A percentile compares a stretch with the other conserved stretches of the same genome.
Evolutionary conservation across 192 early-diverging fungal species (phyloP).

Genomic region (Umbelopsis ramanniana): DNA sequence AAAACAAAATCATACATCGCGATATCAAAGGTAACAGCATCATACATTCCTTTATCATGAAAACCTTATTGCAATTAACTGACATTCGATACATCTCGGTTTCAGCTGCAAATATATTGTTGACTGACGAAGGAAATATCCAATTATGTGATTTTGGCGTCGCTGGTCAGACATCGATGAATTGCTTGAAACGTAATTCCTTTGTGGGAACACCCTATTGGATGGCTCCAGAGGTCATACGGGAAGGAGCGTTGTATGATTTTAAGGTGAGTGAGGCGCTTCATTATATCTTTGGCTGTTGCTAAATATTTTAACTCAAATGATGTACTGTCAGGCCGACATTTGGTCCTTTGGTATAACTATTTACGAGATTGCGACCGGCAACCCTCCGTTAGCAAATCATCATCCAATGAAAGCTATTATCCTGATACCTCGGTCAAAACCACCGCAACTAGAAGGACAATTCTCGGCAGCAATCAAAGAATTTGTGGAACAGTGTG

Average conservation of each 20-base stretch:
- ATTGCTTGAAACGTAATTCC: conserved; percentile 78
- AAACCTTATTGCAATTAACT: too few species aligned
- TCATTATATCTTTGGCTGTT: background rate
- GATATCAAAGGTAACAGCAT: conserved; percentile 87
- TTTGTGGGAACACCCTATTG: conserved; percentile 95
- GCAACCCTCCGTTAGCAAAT: conserved; percentile 92
- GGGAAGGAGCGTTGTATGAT: conserved; percentile 84
- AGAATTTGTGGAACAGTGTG: conserved; percentile 87
- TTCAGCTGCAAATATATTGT: conserved; percentile 82
- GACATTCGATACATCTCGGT: too few species aligned
- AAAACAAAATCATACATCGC: conserved; percentile 93
- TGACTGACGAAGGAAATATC: conserved; percentile 88
- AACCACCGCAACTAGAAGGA: conserved; percentile 81
- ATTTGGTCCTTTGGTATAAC: conserved; percentile 99
- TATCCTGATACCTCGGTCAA: conserved; percentile 82
- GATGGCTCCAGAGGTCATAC: conserved; percentile 90
- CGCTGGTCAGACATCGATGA: conserved; percentile 78
- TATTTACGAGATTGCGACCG: conserved; percentile 94
- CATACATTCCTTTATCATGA: background rate
- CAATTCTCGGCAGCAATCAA: conserved; percentile 78
- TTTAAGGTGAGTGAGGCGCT: conserved; percentile 67
- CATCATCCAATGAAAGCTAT: conserved; percentile 89
- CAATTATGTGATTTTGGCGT: conserved; percentile 98
- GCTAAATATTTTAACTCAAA: background rate
- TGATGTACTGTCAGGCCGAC: conserved; percentile 71